These are phyloP conservation scores for Cairneyella variabilis DNA, from an alignment of 495 filamentous ascomycete genomes.

Conservation along the genomic window DNA sequence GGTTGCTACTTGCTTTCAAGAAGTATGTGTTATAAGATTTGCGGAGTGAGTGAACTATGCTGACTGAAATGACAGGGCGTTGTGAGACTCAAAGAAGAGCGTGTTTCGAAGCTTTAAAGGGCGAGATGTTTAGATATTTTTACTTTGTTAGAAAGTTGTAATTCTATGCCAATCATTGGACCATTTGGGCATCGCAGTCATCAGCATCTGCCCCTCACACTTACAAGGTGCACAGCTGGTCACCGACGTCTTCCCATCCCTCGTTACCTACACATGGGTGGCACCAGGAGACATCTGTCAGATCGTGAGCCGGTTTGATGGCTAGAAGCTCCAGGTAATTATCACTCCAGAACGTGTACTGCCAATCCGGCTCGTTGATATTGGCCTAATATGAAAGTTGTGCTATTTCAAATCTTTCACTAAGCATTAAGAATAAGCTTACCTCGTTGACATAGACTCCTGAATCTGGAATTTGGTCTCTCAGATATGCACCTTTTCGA, in stretches of 20 bases:
- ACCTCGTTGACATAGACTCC: constrained; percentile 34
- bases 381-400: constrained; percentile 29
- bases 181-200: no score
- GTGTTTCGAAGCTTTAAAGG: constrained; percentile 18
- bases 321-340: constrained; percentile 41
- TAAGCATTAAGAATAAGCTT: background rate
- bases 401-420: constrained; percentile 24
- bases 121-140: background rate
- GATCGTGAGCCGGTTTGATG: constrained; percentile 55
- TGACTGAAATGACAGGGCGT: constrained; percentile 38
- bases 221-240: constrained; percentile 26
- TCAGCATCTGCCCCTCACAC: background rate
- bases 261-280: constrained; percentile 59
- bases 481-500: constrained; percentile 5
- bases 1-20: constrained; percentile 83
- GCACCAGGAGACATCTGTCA: constrained; percentile 55
- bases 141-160: background rate
- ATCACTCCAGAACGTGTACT: constrained; percentile 45
- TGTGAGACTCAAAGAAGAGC: constrained; percentile 44
- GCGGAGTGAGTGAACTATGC: constrained; percentile 4
- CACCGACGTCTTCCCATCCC: constrained; percentile 44
- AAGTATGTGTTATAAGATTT: constrained; percentile 38
- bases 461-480: constrained; percentile 17
- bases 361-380: constrained; percentile 46
- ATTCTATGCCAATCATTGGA: background rate